A percentile compares a stretch with the other conserved stretches of the same genome.
phyloP scores from a whole-genome alignment of 2,329 filamentous ascomycete species.

The Chaetomium sp. region DNA sequence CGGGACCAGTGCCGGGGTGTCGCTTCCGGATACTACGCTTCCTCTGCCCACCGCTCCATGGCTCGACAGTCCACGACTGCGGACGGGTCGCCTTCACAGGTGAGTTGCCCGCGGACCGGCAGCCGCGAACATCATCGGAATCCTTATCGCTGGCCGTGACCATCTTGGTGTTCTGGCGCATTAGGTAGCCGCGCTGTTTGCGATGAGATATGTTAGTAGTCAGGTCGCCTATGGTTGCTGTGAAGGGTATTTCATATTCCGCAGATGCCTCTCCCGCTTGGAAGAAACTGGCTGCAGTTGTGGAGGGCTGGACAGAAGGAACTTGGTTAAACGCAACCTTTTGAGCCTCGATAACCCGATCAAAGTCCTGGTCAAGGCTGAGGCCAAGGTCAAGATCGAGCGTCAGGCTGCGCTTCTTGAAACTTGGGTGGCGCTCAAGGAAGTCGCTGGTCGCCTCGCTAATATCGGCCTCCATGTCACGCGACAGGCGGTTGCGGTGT shows the following conservation, averaged over 20 bases:
- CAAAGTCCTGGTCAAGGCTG: conserved; percentile 88
- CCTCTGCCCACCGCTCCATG: conserved; percentile 84
- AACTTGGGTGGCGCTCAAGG: conserved; percentile 67
- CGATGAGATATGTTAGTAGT: conserved; percentile 64
- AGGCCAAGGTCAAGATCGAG: conserved; percentile 80
- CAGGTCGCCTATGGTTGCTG: conserved; percentile 30
- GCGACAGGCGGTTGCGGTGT: conserved; percentile 58
- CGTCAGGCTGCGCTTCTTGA: conserved; percentile 81
- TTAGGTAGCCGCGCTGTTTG: conserved; percentile 93
- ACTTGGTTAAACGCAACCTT: conserved; percentile 71
- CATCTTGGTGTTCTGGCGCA: conserved; percentile 97
- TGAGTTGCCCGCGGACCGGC: conserved; percentile 67
- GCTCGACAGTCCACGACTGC: conserved; percentile 94
- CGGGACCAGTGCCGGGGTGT: conserved; percentile 59
- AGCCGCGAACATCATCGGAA: conserved; percentile 54
- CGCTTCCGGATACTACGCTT: conserved; percentile 66
- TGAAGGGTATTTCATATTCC: conserved; percentile 26
- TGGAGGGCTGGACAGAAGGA: conserved; percentile 29
- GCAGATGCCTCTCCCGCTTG: conserved; percentile 52
- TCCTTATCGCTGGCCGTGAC: conserved; percentile 87
- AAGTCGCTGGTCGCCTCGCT: conserved; percentile 45
- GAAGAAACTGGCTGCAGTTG: conserved; percentile 34
- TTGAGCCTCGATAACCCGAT: conserved; percentile 92
- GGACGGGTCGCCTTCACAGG: conserved; percentile 76
- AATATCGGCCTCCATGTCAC: conserved; percentile 48